A percentile compares a stretch with the other conserved stretches of the same genome.
Evolutionary conservation across 2,329 filamentous ascomycete species (phyloP).

Genomic region (Fusarium sp.): DNA sequence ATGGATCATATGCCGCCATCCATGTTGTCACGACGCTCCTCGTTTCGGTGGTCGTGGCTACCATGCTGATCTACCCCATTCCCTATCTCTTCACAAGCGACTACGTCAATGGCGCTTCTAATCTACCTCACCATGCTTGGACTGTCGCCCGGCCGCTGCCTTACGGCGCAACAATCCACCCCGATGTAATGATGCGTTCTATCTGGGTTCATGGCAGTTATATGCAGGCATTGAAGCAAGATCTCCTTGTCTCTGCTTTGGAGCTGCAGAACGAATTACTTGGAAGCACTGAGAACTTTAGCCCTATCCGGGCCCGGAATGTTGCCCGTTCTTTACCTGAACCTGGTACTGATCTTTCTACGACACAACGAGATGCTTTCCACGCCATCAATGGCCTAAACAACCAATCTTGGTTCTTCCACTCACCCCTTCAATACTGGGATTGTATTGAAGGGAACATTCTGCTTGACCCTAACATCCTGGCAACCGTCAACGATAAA

Average conservation of each 20-base stretch:
- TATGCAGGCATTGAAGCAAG: constrained; percentile 76
- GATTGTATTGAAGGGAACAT: constrained; percentile 71
- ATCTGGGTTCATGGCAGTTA: constrained; percentile 85
- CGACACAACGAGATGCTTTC: constrained; percentile 62
- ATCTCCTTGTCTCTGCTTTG: constrained; percentile 73
- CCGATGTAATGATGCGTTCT: constrained; percentile 84
- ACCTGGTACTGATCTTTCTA: constrained; percentile 53
- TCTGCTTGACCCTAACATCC: constrained; percentile 68
- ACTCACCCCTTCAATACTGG: constrained; percentile 88
- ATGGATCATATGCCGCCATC: constrained; percentile 75
- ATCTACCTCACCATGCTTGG: constrained; percentile 83
- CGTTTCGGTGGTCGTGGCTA: constrained; percentile 76
- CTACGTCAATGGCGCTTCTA: constrained; percentile 76
- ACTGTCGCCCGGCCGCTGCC: constrained; percentile 75
- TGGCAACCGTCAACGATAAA: constrained; percentile 75
- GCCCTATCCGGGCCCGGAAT: constrained; percentile 55
- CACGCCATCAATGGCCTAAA: constrained; percentile 70
- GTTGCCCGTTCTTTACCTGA: constrained; percentile 45
- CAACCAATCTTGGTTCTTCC: constrained; percentile 78
- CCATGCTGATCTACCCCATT: constrained; percentile 78
- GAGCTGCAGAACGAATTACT: constrained; percentile 77
- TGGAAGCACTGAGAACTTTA: constrained; percentile 67
- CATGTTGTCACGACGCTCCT: constrained; percentile 81
- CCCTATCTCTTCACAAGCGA: constrained; percentile 79
- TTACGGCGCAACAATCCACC: constrained; percentile 60